Conservation (phyloP, 78 protist species). For the Dictyostelium discoideum region dicty_2.7 NC_007089.4:2307501-2308000, state of each 20-base stretch:
- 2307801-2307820: neutral
- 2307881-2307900: slow-evolving; percentile 39
- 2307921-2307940: slow-evolving; percentile 26
- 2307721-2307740: neutral
- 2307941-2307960: slow-evolving; percentile 2
- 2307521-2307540: neutral
- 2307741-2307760: slow-evolving; percentile 23
- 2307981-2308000: slow-evolving; percentile 37
- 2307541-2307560: neutral
- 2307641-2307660: neutral
- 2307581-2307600: neutral
- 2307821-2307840: slow-evolving; percentile 30
- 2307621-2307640: neutral
- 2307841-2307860: slow-evolving; percentile 57
- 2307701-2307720: neutral
- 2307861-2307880: slow-evolving; percentile 49
- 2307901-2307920: neutral
- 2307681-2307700: neutral
- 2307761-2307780: neutral
- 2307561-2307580: neutral
- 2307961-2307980: slow-evolving; percentile 26
- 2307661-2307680: neutral
- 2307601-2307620: neutral
- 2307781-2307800: slow-evolving; percentile 3
- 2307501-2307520: neutral